Percentiles rank a stretch among this genome's conserved stretches.
These are phyloP conservation scores for Beverwykella pulmonaria DNA, from an alignment of 495 filamentous ascomycete species.

Conservation along the genomic window DNA sequence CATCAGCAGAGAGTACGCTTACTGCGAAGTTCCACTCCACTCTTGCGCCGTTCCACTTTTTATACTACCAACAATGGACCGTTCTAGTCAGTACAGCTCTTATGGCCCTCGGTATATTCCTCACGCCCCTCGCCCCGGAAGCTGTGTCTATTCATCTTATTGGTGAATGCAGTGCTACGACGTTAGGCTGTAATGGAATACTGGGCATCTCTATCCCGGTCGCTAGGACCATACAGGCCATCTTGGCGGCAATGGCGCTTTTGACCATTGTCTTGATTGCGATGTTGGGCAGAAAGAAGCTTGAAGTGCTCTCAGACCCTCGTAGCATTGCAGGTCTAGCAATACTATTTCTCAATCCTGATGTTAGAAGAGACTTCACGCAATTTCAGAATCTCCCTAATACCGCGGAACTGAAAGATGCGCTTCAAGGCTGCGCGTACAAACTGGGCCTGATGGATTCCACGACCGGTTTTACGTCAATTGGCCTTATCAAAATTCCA, in stretches of 20 bases:
- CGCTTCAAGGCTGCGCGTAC: neutral
- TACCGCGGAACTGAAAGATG: neutral
- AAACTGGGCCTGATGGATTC: neutral
- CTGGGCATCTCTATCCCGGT: neutral
- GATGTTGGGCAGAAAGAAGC: neutral
- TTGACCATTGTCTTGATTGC: neutral
- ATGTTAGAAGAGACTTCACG: slow-evolving; percentile 9
- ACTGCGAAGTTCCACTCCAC: neutral
- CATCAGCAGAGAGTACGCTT: neutral
- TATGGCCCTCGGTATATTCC: neutral
- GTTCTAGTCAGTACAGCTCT: neutral
- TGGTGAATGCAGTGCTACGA: neutral
- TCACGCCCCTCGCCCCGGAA: slow-evolving; percentile 5
- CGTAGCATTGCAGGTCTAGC: slow-evolving; percentile 4
- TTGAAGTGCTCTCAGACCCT: neutral
- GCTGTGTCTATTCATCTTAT: slow-evolving; percentile 5
- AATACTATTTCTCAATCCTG: neutral
- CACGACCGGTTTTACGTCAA: neutral
- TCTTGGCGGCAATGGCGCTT: neutral
- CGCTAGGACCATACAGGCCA: slow-evolving; percentile 1
- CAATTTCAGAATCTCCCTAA: neutral
- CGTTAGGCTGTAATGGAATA: neutral
- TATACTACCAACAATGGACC: neutral
- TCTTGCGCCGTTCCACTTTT: neutral
- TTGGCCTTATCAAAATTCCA: neutral